Percentiles rank a stretch among this genome's conserved stretches.
Conservation (phyloP, 768 basidiomycete genomes). For the Hygrophorus russula region DNA sequence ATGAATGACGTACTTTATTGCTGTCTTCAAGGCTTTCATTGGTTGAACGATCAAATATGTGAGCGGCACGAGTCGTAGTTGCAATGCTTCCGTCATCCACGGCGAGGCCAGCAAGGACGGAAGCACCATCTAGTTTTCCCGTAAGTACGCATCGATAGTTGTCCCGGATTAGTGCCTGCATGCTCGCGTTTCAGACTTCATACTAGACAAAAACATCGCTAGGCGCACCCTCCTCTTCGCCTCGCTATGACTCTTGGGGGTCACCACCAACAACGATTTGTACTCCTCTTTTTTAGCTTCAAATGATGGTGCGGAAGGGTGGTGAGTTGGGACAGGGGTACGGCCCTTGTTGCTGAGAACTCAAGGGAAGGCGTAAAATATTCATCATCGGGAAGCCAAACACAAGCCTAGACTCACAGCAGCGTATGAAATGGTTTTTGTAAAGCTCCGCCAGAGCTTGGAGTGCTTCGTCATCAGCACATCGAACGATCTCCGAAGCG, state of each 20-base stretch:
- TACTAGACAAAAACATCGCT: background rate
- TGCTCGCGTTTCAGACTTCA: background rate
- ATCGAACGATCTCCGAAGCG: slow-evolving; percentile 1
- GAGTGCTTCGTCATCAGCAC: background rate
- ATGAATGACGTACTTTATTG: slow-evolving; percentile 12
- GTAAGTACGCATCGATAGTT: slow-evolving; percentile 22
- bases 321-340: background rate
- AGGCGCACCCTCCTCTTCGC: slow-evolving; percentile 1
- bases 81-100: too few relatives aligned
- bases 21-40: slow-evolving; percentile 10
- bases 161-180: slow-evolving; percentile 25
- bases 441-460: background rate
- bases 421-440: slow-evolving; percentile 1
- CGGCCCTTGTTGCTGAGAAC: slow-evolving; percentile 3
- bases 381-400: background rate
- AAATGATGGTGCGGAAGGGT: slow-evolving; percentile 3
- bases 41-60: slow-evolving; percentile 19
- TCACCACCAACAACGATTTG: background rate
- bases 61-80: slow-evolving; percentile 10
- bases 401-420: slow-evolving; percentile 1
- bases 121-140: slow-evolving; percentile 13
- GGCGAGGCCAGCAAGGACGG: too few relatives aligned
- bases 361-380: too few relatives aligned
- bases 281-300: background rate
- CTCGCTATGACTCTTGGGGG: background rate